Evolutionary conservation across 176 grass and related monocot genomes (phyloP), one percentile per base, ranked within the genome.

Genomic region (Zea luxurians): DNA sequence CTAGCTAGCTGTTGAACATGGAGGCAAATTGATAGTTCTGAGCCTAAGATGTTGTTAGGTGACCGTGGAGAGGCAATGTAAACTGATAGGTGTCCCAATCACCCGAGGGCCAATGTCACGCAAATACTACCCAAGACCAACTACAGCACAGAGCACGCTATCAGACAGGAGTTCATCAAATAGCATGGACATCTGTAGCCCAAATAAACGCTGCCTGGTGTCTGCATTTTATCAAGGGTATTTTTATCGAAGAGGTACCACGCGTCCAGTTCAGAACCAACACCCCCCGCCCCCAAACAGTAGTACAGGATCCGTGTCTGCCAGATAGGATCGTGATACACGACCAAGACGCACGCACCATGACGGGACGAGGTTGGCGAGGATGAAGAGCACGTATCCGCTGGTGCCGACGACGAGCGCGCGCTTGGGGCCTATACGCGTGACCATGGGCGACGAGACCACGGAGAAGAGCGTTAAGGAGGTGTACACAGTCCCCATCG

Each of bases 391-490:
- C 48, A 86, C 41, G 80, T 98, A 98, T 18, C 90, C 90, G 66
- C 86, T 95, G 61, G 83, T 86, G 27, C 92, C 92, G 13, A 98
- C 67, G 55, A 98, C 86, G 52, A 98, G 92, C 61, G 92, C 83
- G 13, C 48, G 83, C 81, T 90, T 95, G 13, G 92, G 77, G 2
- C 92, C 92, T 1, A 98, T 12, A 73, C 73, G 21, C 53, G 64
- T 83, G 8, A 98, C 91, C 0, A 98, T 49, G 0, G 87, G 92
- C 48, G 89, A 94, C 12, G 92, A 81, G 8, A 74, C 67, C 8
- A 92, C 74, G 4, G 92, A 73, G 83, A 98, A 98, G 57, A 98
- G 66, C 27, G 92, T 98, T 63, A 98, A 90, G 21, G 91, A 98
- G 13, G 89, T 77, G 87, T 94, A 98, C 1, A 98, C 8, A 18